A percentile compares a stretch with the other conserved stretches of the same genome.
phyloP scores from a whole-genome alignment of 1,139 yeast species.

The Lodderomyces orthopsilosis region DNA sequence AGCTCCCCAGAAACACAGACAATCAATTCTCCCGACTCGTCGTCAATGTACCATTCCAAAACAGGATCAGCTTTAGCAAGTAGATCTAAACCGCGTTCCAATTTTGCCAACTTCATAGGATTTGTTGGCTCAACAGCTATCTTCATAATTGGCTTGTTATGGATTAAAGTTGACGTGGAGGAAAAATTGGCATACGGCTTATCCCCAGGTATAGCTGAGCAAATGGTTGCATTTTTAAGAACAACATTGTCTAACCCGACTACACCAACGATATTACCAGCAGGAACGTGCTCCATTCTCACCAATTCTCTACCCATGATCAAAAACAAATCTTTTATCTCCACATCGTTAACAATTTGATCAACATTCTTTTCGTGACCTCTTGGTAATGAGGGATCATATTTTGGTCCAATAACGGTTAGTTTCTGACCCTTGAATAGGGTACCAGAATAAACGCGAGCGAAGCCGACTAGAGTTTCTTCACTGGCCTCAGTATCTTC shows the following conservation, averaged over 20 bases:
- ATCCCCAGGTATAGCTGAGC: constrained; percentile 40
- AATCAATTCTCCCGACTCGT: constrained; percentile 83
- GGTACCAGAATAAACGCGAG: constrained; percentile 86
- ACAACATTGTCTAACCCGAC: constrained; percentile 85
- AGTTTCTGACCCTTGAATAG: constrained; percentile 71
- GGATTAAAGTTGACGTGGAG: constrained; percentile 53
- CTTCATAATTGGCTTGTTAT: constrained; percentile 79
- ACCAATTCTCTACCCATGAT: constrained; percentile 93
- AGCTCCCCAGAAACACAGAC: constrained; percentile 95
- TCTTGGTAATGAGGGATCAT: constrained; percentile 67
- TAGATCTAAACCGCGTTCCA: constrained; percentile 75
- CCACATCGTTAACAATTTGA: constrained; percentile 47
- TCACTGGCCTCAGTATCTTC: constrained; percentile 45
- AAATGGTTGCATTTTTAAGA: constrained; percentile 82
- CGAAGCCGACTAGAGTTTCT: constrained; percentile 79
- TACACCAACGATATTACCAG: constrained; percentile 94
- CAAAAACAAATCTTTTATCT: constrained; percentile 67
- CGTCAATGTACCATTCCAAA: constrained; percentile 80
- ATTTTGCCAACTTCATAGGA: constrained; percentile 71
- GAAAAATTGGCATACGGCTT: constrained; percentile 73
- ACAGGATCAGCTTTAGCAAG: constrained; percentile 91
- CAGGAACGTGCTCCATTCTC: constrained; percentile 76
- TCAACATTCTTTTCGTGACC: constrained; percentile 35
- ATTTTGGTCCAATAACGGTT: constrained; percentile 81
- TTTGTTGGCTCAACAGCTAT: constrained; percentile 93